These are phyloP conservation scores for Globisporangium nagaii DNA, from an alignment of 352 stramenopile genomes.

Conservation along the genomic window DNA sequence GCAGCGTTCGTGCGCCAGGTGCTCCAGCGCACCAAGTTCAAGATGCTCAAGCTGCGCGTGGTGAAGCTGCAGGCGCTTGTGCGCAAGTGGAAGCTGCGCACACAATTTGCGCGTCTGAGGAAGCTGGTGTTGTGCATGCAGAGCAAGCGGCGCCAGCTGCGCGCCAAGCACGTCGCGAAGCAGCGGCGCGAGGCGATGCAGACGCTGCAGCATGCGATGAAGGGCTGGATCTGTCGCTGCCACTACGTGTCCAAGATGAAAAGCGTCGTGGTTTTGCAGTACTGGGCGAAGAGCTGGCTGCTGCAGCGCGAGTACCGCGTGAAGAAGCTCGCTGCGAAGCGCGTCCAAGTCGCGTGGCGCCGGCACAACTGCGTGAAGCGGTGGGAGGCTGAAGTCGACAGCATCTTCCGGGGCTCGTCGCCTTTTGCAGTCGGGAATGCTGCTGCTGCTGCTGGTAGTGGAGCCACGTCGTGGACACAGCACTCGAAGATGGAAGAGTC, in stretches of 20 bases:
- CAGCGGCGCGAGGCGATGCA: constrained; percentile 25
- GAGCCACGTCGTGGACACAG: constrained; percentile 27
- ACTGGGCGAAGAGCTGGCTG: constrained; percentile 49
- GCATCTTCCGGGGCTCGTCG: constrained; percentile 31
- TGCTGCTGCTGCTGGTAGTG: neutral
- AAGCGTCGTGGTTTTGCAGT: constrained; percentile 33
- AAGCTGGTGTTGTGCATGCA: constrained; percentile 32
- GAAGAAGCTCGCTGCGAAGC: constrained; percentile 16
- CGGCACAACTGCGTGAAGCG: constrained; percentile 23
- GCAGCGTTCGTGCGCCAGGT: constrained; percentile 66
- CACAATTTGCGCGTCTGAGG: constrained; percentile 22
- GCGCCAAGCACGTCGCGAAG: constrained; percentile 15
- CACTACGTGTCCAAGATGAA: constrained; percentile 30
- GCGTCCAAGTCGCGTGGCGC: constrained; percentile 42
- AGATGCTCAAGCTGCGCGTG: constrained; percentile 53
- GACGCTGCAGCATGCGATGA: constrained; percentile 43
- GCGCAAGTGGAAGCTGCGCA: constrained; percentile 34
- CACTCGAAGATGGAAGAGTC: constrained; percentile 70
- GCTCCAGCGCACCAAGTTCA: constrained; percentile 58
- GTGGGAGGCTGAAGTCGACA: constrained; percentile 43
- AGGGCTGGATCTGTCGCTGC: constrained; percentile 39
- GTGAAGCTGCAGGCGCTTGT: constrained; percentile 59
- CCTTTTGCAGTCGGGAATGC: constrained; percentile 7
- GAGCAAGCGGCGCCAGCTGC: constrained; percentile 33
- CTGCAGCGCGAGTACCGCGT: constrained; percentile 37